phyloP scores from a whole-genome alignment of 768 basidiomycete genomes.

The Dacryopinax primogenitus region DNA sequence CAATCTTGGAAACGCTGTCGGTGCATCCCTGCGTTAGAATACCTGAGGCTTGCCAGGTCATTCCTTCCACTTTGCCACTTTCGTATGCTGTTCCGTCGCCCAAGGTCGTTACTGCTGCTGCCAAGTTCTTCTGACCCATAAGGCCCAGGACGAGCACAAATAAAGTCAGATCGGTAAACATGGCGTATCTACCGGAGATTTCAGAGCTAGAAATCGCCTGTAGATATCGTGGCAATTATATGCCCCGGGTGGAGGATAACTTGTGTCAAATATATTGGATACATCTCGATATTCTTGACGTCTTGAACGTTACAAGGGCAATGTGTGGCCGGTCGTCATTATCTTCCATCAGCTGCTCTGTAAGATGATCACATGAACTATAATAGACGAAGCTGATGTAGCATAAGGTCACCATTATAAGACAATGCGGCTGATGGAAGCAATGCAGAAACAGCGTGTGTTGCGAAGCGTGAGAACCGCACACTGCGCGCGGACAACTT shows the following conservation, averaged over 20 bases:
- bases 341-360: no score
- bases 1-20: not conserved
- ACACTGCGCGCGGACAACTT: not conserved
- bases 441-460: not conserved
- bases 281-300: no score
- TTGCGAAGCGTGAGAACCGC: not conserved
- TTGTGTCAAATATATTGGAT: no score
- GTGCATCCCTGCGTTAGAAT: constrained; percentile 6
- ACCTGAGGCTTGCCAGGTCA: constrained; percentile 6
- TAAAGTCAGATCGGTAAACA: not conserved
- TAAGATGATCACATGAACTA: no score
- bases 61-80: not conserved
- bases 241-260: no score
- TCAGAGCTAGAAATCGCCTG: no score
- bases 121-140: not conserved
- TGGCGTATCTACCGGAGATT: no score
- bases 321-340: no score
- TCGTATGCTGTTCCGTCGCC: not conserved
- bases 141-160: not conserved
- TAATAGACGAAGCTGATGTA: no score
- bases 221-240: no score
- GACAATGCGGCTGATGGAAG: not conserved
- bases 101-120: not conserved
- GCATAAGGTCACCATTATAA: no score
- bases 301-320: no score